Percentiles rank a stretch among this genome's conserved stretches.
These are phyloP conservation scores for Castanea mollissima DNA, from an alignment of 306 rosid species.

Conservation along the genomic window DNA sequence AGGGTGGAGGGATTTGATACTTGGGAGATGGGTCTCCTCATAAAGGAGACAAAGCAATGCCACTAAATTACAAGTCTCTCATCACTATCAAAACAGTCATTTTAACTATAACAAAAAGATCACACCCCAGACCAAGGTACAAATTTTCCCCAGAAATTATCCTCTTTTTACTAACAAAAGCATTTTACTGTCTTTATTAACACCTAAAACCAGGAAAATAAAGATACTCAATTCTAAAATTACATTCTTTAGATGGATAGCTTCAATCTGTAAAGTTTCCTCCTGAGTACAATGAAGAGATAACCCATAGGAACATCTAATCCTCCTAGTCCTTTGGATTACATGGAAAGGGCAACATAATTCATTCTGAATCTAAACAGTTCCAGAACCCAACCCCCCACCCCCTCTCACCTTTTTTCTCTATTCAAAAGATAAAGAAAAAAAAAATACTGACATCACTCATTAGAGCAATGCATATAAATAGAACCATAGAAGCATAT, in stretches of 20 bases:
- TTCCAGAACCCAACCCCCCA: background rate
- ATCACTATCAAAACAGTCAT: background rate
- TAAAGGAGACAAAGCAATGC: too few relatives aligned
- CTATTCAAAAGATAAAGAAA: background rate
- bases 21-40: too few relatives aligned
- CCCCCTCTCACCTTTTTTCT: background rate
- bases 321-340: background rate
- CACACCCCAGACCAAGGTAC: background rate
- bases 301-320: background rate
- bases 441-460: background rate
- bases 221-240: background rate
- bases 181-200: background rate
- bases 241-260: background rate
- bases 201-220: background rate
- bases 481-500: background rate
- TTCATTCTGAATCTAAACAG: background rate
- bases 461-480: background rate
- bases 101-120: background rate
- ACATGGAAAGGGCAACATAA: background rate
- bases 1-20: too few relatives aligned
- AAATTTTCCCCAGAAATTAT: background rate
- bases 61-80: too few relatives aligned
- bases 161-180: background rate
- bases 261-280: background rate
- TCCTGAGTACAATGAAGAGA: background rate